phyloP scores from a whole-genome alignment of 495 filamentous ascomycete genomes.

The Penicillium soppii region DNA sequence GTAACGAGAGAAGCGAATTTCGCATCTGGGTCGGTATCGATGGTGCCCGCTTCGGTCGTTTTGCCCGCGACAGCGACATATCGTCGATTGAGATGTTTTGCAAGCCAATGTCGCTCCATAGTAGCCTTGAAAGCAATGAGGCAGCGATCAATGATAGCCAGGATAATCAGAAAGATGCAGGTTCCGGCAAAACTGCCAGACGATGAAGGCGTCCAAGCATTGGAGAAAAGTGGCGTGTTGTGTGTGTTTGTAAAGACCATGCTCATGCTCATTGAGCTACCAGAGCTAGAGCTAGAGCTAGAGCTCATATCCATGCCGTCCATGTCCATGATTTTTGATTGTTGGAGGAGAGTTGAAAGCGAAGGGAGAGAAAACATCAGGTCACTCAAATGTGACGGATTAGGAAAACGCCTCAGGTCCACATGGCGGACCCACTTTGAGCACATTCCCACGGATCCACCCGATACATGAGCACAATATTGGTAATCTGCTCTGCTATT shows the following conservation, averaged over 20 bases:
- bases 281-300: background rate
- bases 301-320: slow-evolving; percentile 17
- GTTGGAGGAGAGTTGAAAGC: background rate
- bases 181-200: slow-evolving; percentile 75
- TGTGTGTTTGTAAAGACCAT: slow-evolving; percentile 63
- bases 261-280: slow-evolving; percentile 29
- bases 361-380: background rate
- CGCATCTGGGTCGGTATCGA: slow-evolving; percentile 54
- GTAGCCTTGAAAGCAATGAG: slow-evolving; percentile 64
- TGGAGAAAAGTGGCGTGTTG: slow-evolving; percentile 71
- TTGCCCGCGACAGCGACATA: slow-evolving; percentile 74
- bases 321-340: slow-evolving; percentile 13
- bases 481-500: slow-evolving; percentile 8
- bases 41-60: slow-evolving; percentile 52
- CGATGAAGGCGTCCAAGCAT: slow-evolving; percentile 66
- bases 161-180: slow-evolving; percentile 80
- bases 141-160: slow-evolving; percentile 65
- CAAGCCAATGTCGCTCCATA: slow-evolving; percentile 59
- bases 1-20: slow-evolving; percentile 58
- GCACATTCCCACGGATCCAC: too few species aligned
- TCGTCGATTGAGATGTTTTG: slow-evolving; percentile 64
- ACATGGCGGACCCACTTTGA: background rate
- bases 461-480: slow-evolving; percentile 22
- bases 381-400: background rate
- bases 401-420: background rate